Evolutionary conservation across 345 rosid species (phyloP), one percentile per base, ranked within the genome.

Genomic region (Dimocarpus longan): DNA sequence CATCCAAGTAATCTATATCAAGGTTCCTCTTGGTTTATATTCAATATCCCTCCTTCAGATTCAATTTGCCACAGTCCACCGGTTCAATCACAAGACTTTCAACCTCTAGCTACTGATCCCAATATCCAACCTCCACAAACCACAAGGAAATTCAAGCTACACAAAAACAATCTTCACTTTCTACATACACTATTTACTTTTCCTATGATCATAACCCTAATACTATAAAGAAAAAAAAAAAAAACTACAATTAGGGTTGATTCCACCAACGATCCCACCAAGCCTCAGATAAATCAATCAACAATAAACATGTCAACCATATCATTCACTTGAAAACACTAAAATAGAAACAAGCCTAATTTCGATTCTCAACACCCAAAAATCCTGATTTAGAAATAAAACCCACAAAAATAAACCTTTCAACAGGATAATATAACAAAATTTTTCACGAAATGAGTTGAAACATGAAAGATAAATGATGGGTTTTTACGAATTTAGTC

Each of bases 261-360:
- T 84, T 76, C 79, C 80, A 80, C 76, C 48, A 75, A 66, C 71
- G 86, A 88, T 86, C 82, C 70, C 82, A 83, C 81, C 83, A 86
- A 87, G 85, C 88, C 93, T 90, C 84, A 84, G 75, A 79, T 65
- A 60, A 68, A 43, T 19, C 78, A 78, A 65, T 59, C 54, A 83
- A 73, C 70, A 70, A 67, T 32, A 26, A 40, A 74, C 6, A 32
- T 69, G 79, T 79, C 78, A 82, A 79, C 78, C 37, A 73, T 80
- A 64, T 52, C 78, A 76, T 46, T 79, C 71, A 69, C 74, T 75
- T 60, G 0, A 68, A 78, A 56, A 69, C n/a, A 76, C 50, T 0
- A 52, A 71, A 62, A 82, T 2, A 0, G 37, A 70, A 63, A 66
- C 50, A 79, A 59, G 67, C 74, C 69, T 39, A 76, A 70, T 82